Percentiles rank a stretch among this genome's conserved stretches.
Conservation (phyloP, 2,329 filamentous ascomycete species). For the Colletotrichum sp. region DNA sequence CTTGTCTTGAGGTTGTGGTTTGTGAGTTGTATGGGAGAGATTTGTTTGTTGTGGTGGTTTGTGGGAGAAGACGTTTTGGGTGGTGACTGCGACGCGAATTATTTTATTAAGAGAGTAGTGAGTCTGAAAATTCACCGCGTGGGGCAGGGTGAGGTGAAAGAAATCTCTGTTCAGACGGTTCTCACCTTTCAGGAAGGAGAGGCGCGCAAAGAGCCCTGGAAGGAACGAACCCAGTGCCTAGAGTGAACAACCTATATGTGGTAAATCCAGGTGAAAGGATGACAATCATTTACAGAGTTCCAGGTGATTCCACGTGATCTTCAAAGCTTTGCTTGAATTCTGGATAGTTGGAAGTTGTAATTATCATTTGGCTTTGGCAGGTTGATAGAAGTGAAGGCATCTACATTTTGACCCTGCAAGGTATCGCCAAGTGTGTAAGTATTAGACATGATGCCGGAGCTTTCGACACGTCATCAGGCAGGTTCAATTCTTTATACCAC, state of each 20-base stretch:
- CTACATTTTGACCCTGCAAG: background rate
- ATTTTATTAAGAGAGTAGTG: background rate
- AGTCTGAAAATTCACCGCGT: background rate
- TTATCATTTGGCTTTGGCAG: background rate
- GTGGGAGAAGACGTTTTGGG: background rate
- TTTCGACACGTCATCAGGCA: background rate
- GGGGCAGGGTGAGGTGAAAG: background rate
- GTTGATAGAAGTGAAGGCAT: background rate
- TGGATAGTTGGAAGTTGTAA: background rate
- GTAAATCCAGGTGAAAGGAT: background rate
- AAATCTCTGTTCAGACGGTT: background rate
- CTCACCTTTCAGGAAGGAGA: background rate
- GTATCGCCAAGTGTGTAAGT: background rate
- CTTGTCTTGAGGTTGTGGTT: background rate
- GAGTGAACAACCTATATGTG: background rate
- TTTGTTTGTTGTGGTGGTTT: background rate
- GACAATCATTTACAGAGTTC: rapidly evolving
- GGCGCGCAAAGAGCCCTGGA: background rate
- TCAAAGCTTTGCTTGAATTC: background rate
- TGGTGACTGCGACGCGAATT: background rate
- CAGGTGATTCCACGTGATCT: background rate
- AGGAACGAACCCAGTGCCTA: background rate
- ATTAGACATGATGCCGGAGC: background rate
- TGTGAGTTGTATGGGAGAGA: background rate
- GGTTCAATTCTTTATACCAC: rapidly evolving